Evolutionary conservation across 768 basidiomycete species (phyloP).

Genomic region (Russula olivacea): DNA sequence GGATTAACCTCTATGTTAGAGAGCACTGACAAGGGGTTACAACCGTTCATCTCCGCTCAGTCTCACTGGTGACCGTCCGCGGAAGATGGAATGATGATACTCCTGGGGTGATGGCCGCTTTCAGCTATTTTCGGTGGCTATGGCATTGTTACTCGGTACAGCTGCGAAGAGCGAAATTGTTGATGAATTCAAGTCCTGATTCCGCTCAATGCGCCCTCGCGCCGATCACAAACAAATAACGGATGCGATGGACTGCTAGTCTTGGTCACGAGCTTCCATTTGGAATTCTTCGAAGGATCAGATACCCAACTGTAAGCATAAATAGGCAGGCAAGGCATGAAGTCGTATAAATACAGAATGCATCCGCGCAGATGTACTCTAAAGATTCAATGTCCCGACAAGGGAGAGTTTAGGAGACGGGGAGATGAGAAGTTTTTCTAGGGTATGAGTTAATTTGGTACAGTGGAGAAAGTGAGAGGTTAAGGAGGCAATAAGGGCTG

Average conservation of each 20-base stretch:
- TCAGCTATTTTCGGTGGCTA: neutral
- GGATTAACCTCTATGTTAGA: neutral
- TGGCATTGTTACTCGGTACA: neutral
- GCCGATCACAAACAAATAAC: slow-evolving; percentile 5
- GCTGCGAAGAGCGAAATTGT: neutral
- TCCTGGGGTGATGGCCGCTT: neutral
- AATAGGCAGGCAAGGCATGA: slow-evolving; percentile 10
- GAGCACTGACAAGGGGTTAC: neutral
- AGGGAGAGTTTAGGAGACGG: neutral
- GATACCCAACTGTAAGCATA: slow-evolving; percentile 17
- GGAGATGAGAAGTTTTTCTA: slow-evolving; percentile 15
- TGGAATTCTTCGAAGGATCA: neutral
- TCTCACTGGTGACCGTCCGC: neutral
- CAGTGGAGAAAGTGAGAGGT: slow-evolving; percentile 3
- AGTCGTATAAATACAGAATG: neutral
- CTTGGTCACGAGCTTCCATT: slow-evolving; percentile 2
- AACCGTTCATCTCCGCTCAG: slow-evolving; percentile 3
- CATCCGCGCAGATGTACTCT: slow-evolving; percentile 17
- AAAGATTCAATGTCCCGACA: slow-evolving; percentile 19
- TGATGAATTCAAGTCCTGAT: neutral
- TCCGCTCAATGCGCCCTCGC: neutral
- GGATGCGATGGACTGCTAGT: neutral
- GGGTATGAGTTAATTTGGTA: slow-evolving; percentile 15
- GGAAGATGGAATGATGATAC: neutral
- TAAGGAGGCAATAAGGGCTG: neutral